Conservation (phyloP, 2,329 filamentous ascomycete species). For the Phialocephala subalpina region DNA sequence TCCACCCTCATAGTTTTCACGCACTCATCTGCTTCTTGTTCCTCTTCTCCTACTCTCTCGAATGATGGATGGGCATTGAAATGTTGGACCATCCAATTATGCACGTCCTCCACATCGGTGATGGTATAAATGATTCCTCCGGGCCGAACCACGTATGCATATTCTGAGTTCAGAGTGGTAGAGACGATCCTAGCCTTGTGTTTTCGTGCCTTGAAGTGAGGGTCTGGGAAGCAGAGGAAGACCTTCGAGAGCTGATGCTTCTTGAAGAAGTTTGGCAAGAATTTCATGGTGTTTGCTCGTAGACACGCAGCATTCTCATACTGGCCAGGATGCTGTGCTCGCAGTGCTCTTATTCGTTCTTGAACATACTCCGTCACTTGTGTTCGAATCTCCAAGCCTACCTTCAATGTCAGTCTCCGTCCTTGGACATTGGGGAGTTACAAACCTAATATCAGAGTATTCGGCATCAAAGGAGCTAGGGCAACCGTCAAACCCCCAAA, state of each 20-base stretch:
- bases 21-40: conserved; percentile 73
- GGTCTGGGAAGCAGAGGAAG: conserved; percentile 98
- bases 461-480: conserved; percentile 80
- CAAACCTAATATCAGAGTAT: conserved; percentile 83
- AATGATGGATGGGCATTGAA: conserved; percentile 82
- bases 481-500: conserved; percentile 93
- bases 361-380: conserved; percentile 92
- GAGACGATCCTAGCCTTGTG: conserved; percentile 97
- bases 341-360: conserved; percentile 84
- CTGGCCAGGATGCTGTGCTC: conserved; percentile 65
- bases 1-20: conserved; percentile 79
- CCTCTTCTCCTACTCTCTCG: conserved; percentile 74
- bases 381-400: conserved; percentile 90
- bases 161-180: conserved; percentile 87
- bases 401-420: conserved; percentile 22
- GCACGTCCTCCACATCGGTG: conserved; percentile 94
- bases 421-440: conserved; percentile 22
- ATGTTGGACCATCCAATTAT: conserved; percentile 91
- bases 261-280: conserved; percentile 95
- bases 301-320: conserved; percentile 92
- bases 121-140: conserved; percentile 95
- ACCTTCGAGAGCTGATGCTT: conserved; percentile 85
- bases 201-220: conserved; percentile 96
- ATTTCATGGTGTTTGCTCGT: conserved; percentile 98
- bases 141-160: conserved; percentile 84